These are phyloP conservation scores for Dianthus caryophyllus DNA, from an alignment of 148 eudicot genomes.

Conservation along the genomic window DNA sequence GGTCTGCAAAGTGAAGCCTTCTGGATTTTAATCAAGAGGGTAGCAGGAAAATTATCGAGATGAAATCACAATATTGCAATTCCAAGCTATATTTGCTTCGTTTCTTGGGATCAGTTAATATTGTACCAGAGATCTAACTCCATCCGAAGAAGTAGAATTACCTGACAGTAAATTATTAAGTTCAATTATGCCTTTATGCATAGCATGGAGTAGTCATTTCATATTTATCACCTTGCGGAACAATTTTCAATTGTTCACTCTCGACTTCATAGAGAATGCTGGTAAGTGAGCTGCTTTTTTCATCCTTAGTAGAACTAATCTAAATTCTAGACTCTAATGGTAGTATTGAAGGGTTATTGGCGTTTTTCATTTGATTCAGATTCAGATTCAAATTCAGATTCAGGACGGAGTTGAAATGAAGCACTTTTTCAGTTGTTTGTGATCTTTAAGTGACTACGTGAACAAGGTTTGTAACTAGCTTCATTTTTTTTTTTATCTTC, in stretches of 20 bases:
- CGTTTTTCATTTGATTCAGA: too few relatives aligned
- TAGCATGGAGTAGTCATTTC: neutral
- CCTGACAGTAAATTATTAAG: neutral
- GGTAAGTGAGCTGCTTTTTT: constrained; percentile 2
- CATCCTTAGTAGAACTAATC: neutral
- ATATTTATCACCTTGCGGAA: neutral
- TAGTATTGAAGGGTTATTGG: neutral
- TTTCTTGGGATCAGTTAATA: neutral
- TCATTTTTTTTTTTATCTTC: neutral
- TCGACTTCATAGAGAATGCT: neutral
- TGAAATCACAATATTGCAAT: neutral
- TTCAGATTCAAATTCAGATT: too few relatives aligned
- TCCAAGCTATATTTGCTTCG: neutral
- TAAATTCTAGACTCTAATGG: neutral
- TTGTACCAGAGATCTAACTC: neutral
- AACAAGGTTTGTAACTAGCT: constrained; percentile 5
- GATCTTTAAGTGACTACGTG: neutral
- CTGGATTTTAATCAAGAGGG: constrained; percentile 18
- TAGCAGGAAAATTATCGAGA: constrained; percentile 2
- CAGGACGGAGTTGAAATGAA: neutral
- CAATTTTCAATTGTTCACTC: neutral
- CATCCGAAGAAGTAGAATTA: neutral
- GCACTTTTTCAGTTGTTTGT: neutral
- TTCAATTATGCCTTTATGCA: neutral
- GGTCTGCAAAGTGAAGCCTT: constrained; percentile 76